These are phyloP conservation scores for Pezicula radicicola DNA, from an alignment of 2,329 filamentous ascomycete genomes.

Conservation along the genomic window DNA sequence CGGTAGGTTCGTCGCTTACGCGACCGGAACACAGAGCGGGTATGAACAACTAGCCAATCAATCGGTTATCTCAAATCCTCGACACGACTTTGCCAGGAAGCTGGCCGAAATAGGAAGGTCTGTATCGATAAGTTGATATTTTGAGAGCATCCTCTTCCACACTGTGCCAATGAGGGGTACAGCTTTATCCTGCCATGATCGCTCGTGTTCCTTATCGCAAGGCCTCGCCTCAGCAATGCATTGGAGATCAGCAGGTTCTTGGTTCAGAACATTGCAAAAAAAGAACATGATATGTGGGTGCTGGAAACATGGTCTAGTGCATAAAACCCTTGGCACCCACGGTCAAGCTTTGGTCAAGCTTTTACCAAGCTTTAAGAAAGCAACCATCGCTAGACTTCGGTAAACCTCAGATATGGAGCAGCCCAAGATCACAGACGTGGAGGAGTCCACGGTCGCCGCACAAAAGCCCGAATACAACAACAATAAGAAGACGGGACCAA, in stretches of 20 bases:
- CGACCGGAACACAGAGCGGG: no score
- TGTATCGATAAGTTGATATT: neutral
- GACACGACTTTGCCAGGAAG: constrained; percentile 12
- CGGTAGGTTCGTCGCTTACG: no score
- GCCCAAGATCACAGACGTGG: neutral
- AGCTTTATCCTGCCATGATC: neutral
- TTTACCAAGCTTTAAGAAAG: neutral
- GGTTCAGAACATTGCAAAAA: neutral
- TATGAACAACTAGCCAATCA: no score
- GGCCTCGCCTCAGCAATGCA: neutral
- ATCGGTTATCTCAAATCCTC: no score
- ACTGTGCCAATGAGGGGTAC: neutral
- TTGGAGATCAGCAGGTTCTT: neutral
- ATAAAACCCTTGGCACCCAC: neutral
- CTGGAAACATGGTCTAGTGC: neutral
- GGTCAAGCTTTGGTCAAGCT: neutral
- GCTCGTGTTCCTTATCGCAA: neutral
- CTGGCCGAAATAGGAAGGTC: constrained; percentile 36
- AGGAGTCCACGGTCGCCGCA: neutral
- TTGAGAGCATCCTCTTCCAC: neutral
- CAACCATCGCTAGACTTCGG: no score
- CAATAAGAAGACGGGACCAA: neutral
- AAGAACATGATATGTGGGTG: neutral
- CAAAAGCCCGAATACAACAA: neutral
- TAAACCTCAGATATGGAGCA: neutral